Evolutionary conservation across 768 basidiomycete species (phyloP).

Genomic region (Thelephora aurantiotincta): DNA sequence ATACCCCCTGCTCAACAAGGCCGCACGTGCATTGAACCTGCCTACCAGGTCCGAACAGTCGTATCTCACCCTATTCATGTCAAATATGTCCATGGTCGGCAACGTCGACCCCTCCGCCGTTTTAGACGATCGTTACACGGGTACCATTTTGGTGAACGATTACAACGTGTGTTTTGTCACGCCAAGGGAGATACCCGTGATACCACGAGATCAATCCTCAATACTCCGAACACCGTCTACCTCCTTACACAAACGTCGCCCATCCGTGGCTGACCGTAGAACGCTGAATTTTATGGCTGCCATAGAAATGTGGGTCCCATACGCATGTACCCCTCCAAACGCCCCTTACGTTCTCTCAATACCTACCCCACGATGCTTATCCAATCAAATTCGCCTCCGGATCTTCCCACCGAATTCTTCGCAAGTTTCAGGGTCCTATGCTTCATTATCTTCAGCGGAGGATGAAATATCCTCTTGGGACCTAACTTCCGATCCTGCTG

Average conservation of each 20-base stretch:
- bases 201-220: slow-evolving; percentile 48
- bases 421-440: slow-evolving; percentile 42
- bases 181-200: slow-evolving; percentile 52
- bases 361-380: slow-evolving; percentile 64
- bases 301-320: slow-evolving; percentile 65
- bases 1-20: slow-evolving; percentile 51
- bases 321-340: slow-evolving; percentile 47
- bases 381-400: slow-evolving; percentile 59
- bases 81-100: slow-evolving; percentile 20
- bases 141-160: slow-evolving; percentile 61
- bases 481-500: slow-evolving; percentile 62
- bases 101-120: slow-evolving; percentile 17
- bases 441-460: slow-evolving; percentile 64
- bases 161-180: slow-evolving; percentile 68
- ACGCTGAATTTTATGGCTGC: slow-evolving; percentile 69
- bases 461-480: slow-evolving; percentile 62
- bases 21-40: slow-evolving; percentile 54
- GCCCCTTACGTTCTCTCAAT: slow-evolving; percentile 69
- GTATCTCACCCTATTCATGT: slow-evolving; percentile 42
- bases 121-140: slow-evolving; percentile 56
- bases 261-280: slow-evolving; percentile 14
- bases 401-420: slow-evolving; percentile 50
- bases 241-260: not conserved
- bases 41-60: slow-evolving; percentile 45
- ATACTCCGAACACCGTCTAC: slow-evolving; percentile 7